These are phyloP conservation scores for Celoporthe dispersa DNA, from an alignment of 2,329 filamentous ascomycete genomes.

Conservation along the genomic window DNA sequence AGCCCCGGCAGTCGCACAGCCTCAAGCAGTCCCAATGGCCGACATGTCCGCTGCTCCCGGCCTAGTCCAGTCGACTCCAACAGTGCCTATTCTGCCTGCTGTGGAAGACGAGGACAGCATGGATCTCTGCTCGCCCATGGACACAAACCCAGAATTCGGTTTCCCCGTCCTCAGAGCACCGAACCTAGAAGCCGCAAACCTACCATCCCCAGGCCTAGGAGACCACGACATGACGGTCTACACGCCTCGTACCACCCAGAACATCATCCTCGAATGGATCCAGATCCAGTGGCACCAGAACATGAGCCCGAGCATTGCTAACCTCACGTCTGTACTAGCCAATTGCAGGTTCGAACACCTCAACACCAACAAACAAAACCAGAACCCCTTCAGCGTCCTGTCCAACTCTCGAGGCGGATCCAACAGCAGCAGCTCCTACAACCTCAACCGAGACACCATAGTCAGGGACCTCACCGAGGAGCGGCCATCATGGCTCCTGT, in stretches of 20 bases:
- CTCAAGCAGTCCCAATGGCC: background rate
- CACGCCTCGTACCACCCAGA: background rate
- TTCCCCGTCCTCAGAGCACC: background rate
- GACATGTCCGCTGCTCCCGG: background rate
- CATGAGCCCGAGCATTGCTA: constrained; percentile 3
- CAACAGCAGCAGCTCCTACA: constrained; percentile 45
- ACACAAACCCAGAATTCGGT: background rate
- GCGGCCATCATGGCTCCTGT: constrained; percentile 82
- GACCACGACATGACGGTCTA: constrained; percentile 2
- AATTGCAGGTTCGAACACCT: constrained; percentile 11
- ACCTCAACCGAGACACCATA: constrained; percentile 63
- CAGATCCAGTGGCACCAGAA: background rate
- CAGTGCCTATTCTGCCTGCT: background rate
- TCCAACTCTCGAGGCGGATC: constrained; percentile 54
- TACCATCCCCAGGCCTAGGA: background rate
- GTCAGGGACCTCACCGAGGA: constrained; percentile 71
- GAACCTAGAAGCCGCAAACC: background rate
- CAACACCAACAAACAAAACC: constrained; percentile 30
- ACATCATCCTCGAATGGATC: background rate
- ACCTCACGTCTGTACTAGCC: background rate
- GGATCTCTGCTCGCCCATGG: background rate
- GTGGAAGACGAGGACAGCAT: background rate
- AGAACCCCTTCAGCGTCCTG: constrained; percentile 36
- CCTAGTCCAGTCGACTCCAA: background rate
- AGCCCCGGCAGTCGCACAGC: background rate